Percentiles rank a stretch among this genome's conserved stretches.
Conservation (phyloP, 192 early-diverging fungal species). For the Coemansia sp. region DNA sequence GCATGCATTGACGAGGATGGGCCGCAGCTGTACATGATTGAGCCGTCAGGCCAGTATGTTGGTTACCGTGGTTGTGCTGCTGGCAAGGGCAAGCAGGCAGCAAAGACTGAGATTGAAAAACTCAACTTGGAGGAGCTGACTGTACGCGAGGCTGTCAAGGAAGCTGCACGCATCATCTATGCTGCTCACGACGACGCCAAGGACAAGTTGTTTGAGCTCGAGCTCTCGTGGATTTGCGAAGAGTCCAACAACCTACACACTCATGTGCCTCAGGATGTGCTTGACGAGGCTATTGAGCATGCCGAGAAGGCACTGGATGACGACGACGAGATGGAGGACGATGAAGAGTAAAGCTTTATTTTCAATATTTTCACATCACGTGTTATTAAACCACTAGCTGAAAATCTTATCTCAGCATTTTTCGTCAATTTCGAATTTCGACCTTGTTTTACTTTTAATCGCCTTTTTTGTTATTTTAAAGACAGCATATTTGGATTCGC, state of each 20-base stretch:
- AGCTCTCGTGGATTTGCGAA: constrained; percentile 92
- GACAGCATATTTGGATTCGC: neutral
- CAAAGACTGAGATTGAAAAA: constrained; percentile 99
- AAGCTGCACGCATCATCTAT: constrained; percentile 94
- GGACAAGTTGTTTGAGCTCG: constrained; percentile 99
- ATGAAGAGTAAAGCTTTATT: constrained; percentile 23
- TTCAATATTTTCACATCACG: neutral
- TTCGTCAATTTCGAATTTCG: neutral
- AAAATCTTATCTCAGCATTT: neutral
- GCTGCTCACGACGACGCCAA: constrained; percentile 94
- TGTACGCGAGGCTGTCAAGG: constrained; percentile 83
- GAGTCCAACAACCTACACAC: constrained; percentile 77
- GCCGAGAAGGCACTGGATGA: constrained; percentile 48
- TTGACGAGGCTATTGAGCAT: constrained; percentile 71
- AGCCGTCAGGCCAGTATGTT: constrained; percentile 95
- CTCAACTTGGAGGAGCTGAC: constrained; percentile 78
- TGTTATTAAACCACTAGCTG: neutral
- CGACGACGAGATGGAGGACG: constrained; percentile 45
- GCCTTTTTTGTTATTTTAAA: neutral
- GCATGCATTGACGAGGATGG: constrained; percentile 78
- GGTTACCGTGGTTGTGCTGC: constrained; percentile 95
- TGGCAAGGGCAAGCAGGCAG: constrained; percentile 95
- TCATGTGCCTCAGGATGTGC: constrained; percentile 85
- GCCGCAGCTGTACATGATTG: constrained; percentile 90
- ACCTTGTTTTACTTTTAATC: neutral